Evolutionary conservation across 2,329 filamentous ascomycete genomes (phyloP).

Genomic region (Sordariomycetes sp.): DNA sequence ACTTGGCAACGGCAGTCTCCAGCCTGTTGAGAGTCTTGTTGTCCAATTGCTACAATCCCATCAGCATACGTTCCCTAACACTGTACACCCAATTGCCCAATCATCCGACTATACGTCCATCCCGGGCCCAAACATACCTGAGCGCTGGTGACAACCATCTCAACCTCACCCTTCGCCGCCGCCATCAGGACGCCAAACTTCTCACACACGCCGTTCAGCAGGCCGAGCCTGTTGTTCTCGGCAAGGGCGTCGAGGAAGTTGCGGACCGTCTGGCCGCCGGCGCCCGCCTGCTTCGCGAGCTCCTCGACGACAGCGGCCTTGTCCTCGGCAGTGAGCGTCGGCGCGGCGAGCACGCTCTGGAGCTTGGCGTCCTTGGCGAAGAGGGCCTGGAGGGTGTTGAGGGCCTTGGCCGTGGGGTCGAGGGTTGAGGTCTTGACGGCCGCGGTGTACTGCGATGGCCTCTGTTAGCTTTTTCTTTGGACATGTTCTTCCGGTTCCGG

Average conservation of each 20-base stretch:
- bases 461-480: not conserved
- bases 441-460: slow-evolving; percentile 70
- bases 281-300: slow-evolving; percentile 70
- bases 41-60: slow-evolving; percentile 59
- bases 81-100: not conserved
- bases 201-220: slow-evolving; percentile 68
- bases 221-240: slow-evolving; percentile 87
- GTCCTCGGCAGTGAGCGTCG: slow-evolving; percentile 65
- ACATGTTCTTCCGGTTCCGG: not conserved
- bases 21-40: slow-evolving; percentile 73
- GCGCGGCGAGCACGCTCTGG: slow-evolving; percentile 57
- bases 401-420: slow-evolving; percentile 71
- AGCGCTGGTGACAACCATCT: slow-evolving; percentile 84
- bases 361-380: slow-evolving; percentile 81
- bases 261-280: slow-evolving; percentile 67
- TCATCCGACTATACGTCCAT: not conserved
- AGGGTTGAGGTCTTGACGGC: slow-evolving; percentile 78
- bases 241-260: slow-evolving; percentile 86
- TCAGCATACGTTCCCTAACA: not conserved
- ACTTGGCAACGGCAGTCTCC: slow-evolving; percentile 81
- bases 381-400: slow-evolving; percentile 56
- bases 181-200: slow-evolving; percentile 85
- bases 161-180: slow-evolving; percentile 82
- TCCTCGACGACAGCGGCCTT: slow-evolving; percentile 79
- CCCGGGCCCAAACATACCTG: slow-evolving; percentile 45